These are phyloP conservation scores for Rhizomucor miehei DNA, from an alignment of 371 early-diverging fungal species.

Conservation along the genomic window DNA sequence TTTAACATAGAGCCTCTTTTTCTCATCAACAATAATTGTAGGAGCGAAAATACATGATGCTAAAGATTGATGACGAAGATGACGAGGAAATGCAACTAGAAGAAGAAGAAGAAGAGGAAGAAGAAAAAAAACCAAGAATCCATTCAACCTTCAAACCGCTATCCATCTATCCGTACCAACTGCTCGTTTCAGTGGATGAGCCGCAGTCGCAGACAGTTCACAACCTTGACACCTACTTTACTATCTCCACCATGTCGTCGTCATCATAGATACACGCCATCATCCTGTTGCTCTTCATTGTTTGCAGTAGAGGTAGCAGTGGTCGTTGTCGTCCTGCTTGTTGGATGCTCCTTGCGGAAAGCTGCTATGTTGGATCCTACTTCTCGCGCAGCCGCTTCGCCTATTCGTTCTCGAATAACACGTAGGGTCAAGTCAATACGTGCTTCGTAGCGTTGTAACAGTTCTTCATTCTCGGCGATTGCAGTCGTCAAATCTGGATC, in stretches of 20 bases:
- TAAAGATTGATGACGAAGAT: not conserved
- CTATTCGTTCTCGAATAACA: conserved; percentile 36
- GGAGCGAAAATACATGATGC: conserved; percentile 2
- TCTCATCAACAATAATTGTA: not conserved
- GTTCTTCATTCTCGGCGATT: conserved; percentile 31
- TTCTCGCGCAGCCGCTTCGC: conserved; percentile 42
- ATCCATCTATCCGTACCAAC: conserved; percentile 13
- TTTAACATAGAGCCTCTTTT: not conserved
- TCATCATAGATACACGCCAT: conserved; percentile 19
- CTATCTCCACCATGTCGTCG: conserved; percentile 4
- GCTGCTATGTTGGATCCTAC: conserved; percentile 33
- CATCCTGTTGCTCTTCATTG: conserved; percentile 6
- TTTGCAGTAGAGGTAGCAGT: not conserved
- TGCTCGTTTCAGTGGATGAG: conserved; percentile 10
- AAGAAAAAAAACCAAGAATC: not conserved
- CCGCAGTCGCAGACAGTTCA: not conserved
- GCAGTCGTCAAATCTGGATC: conserved; percentile 31
- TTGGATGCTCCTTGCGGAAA: conserved; percentile 23
- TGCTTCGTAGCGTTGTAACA: conserved; percentile 33
- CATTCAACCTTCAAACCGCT: conserved; percentile 9
- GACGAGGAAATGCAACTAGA: not conserved
- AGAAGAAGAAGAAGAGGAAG: conserved; percentile 1
- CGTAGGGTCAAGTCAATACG: conserved; percentile 33
- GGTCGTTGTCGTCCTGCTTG: not conserved
- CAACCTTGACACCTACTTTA: conserved; percentile 9